Evolutionary conservation across 495 filamentous ascomycete genomes (phyloP).

Genomic region (Talaromyces trachyspermus): DNA sequence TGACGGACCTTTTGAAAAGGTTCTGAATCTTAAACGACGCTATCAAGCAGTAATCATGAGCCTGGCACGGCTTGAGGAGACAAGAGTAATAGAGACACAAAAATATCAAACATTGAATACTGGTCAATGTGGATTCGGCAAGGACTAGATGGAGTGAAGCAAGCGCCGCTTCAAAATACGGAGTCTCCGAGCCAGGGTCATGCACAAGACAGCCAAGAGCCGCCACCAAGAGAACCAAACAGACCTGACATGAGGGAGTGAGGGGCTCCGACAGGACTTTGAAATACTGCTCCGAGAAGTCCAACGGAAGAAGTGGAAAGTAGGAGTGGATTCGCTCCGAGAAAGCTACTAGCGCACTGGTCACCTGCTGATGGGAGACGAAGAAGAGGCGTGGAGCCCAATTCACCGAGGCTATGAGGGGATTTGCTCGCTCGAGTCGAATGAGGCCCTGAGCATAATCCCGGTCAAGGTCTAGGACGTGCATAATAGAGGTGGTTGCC

Average conservation of each 20-base stretch:
- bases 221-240: constrained; percentile 4
- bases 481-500: constrained; percentile 4
- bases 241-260: neutral
- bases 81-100: constrained; percentile 5
- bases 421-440: neutral
- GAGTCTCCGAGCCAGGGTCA: neutral
- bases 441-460: constrained; percentile 2
- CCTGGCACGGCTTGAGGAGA: constrained; percentile 5
- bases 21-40: constrained; percentile 5
- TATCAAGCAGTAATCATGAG: constrained; percentile 6
- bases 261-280: constrained; percentile 3
- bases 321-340: constrained; percentile 3
- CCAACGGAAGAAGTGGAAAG: neutral
- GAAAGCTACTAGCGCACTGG: constrained; percentile 1
- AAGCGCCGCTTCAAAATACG: constrained; percentile 1
- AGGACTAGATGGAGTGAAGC: constrained; percentile 1
- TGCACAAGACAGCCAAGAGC: neutral
- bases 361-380: constrained; percentile 1
- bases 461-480: neutral
- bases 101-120: neutral
- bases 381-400: constrained; percentile 3
- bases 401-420: neutral
- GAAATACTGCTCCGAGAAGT: constrained; percentile 3
- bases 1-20: constrained; percentile 5
- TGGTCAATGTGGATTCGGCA: neutral